Evolutionary conservation across 1,284 basidiomycete species (phyloP).

Genomic region (Pisolithus thermaeus): DNA sequence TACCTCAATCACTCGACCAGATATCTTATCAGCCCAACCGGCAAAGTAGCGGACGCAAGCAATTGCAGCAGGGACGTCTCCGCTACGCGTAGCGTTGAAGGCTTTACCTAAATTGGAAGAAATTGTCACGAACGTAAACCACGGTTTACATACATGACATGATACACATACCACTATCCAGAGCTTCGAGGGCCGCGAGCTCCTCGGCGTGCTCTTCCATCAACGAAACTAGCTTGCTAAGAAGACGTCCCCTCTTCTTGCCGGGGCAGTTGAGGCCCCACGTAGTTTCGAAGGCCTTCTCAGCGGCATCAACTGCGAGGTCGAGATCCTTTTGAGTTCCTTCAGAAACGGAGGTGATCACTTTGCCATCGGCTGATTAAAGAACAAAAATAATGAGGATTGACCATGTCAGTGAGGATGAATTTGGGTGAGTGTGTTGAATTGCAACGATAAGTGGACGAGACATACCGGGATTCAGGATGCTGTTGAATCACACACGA

Average conservation of each 20-base stretch:
- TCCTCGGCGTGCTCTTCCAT: constrained; percentile 58
- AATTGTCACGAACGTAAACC: background rate
- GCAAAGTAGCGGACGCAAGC: constrained; percentile 67
- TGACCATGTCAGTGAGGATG: no score
- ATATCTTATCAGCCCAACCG: constrained; percentile 85
- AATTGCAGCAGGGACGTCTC: constrained; percentile 68
- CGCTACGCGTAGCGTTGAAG: constrained; percentile 64
- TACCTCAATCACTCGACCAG: constrained; percentile 74
- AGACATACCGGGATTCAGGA: no score
- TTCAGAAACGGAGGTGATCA: constrained; percentile 1
- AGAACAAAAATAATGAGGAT: no score
- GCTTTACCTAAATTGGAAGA: constrained; percentile 54
- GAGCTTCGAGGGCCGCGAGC: constrained; percentile 50
- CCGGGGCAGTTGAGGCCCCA: no score
- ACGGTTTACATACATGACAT: no score
- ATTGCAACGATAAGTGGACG: no score
- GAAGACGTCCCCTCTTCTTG: no score
- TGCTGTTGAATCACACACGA: no score
- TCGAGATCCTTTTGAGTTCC: constrained; percentile 25
- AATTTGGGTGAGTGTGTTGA: no score
- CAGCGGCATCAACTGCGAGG: constrained; percentile 37
- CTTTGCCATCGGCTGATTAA: no score
- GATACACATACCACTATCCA: constrained; percentile 4
- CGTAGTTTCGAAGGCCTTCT: constrained; percentile 35
- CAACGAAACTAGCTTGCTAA: constrained; percentile 25